A percentile compares a stretch with the other conserved stretches of the same genome.
phyloP scores from a whole-genome alignment of 2,329 filamentous ascomycete genomes.

The Phoma sp. region DNA sequence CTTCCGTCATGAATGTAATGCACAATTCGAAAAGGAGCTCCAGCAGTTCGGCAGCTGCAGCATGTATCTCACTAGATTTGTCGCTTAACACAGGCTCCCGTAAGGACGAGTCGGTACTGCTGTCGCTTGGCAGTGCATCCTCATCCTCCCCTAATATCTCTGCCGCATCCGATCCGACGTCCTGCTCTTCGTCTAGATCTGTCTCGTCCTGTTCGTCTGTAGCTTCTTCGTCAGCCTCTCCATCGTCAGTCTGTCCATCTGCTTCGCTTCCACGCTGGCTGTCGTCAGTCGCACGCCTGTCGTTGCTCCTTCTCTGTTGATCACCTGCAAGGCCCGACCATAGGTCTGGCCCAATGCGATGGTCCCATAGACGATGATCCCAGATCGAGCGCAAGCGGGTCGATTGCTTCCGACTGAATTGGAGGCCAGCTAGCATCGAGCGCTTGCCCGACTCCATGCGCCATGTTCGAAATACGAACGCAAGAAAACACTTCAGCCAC shows the following conservation, averaged over 20 bases:
- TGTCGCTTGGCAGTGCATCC: too few species aligned
- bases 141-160: too few species aligned
- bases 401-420: constrained; percentile 2
- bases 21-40: too few species aligned
- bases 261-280: not conserved
- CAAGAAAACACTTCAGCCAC: constrained; percentile 7
- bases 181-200: too few species aligned
- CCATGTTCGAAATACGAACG: constrained; percentile 1
- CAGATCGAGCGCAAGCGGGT: not conserved
- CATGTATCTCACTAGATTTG: too few species aligned
- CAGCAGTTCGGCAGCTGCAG: too few species aligned
- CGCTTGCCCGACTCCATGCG: not conserved
- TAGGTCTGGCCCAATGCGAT: not conserved
- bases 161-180: too few species aligned
- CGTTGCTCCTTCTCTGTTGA: constrained; percentile 3
- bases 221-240: not conserved
- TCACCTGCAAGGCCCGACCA: constrained; percentile 3
- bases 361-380: constrained; percentile 1
- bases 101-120: too few species aligned
- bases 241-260: not conserved
- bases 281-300: constrained; percentile 1
- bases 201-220: too few species aligned
- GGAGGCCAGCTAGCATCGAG: not conserved
- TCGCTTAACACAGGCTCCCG: too few species aligned
- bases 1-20: too few species aligned